Conservation (phyloP, 225 moss, liverwort and hornwort species). For the Pseudisothecium myosuroides region DNA sequence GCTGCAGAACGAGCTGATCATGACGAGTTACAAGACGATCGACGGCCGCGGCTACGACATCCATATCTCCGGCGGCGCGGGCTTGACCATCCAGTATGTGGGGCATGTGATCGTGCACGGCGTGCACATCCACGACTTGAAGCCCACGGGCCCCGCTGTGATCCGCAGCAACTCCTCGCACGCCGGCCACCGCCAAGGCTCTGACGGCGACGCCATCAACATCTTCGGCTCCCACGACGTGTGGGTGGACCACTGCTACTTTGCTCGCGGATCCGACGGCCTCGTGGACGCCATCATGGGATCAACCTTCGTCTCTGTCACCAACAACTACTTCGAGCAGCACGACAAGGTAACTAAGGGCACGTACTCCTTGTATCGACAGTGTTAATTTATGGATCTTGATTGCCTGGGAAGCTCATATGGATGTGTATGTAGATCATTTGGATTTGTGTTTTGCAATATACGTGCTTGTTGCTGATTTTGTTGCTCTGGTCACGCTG, state of each 20-base stretch:
- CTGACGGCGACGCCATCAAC: conserved; percentile 27
- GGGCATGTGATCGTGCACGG: conserved; percentile 29
- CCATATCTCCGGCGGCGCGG: conserved; percentile 19
- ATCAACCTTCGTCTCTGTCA: conserved; percentile 17
- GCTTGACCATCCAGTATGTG: conserved; percentile 17
- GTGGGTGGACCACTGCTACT: conserved; percentile 45
- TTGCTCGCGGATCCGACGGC: conserved; percentile 20
- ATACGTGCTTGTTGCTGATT: not conserved
- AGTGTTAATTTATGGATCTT: not conserved
- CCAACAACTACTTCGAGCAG: conserved; percentile 37
- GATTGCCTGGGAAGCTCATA: not conserved
- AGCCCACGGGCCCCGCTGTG: not conserved
- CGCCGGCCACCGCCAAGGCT: not conserved
- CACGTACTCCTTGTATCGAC: not conserved
- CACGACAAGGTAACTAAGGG: conserved; percentile 17
- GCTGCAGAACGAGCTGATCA: conserved; percentile 20
- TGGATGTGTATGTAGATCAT: not conserved
- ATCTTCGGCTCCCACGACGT: conserved; percentile 27
- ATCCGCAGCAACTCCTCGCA: conserved; percentile 20
- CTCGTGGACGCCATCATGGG: conserved; percentile 21
- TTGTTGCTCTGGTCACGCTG: too few species aligned
- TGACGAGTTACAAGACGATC: conserved; percentile 31
- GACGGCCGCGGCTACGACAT: conserved; percentile 27
- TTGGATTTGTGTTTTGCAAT: not conserved
- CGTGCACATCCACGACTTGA: conserved; percentile 22